Conservation (phyloP, 1,284 basidiomycete species). For the Microbotryomycetes sp. region DNA sequence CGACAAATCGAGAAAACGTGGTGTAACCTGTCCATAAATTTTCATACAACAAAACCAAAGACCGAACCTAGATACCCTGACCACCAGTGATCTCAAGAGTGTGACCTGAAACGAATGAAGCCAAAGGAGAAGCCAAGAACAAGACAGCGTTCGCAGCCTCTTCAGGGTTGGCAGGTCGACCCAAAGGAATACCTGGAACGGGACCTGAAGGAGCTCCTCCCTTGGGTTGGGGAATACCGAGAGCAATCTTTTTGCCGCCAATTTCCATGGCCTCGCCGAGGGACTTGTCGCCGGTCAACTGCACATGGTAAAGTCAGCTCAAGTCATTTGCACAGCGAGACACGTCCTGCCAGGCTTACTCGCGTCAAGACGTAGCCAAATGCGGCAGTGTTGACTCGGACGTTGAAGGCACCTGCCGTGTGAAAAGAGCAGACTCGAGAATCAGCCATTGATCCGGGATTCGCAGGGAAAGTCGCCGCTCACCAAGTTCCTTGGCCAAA, state of each 20-base stretch:
- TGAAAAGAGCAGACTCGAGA: neutral
- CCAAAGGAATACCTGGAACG: constrained; percentile 53
- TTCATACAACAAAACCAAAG: too few relatives aligned
- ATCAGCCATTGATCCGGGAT: neutral
- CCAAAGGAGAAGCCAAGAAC: constrained; percentile 55
- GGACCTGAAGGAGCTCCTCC: constrained; percentile 3
- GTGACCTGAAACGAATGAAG: constrained; percentile 73
- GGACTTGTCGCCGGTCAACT: constrained; percentile 66
- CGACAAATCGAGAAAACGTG: too few relatives aligned
- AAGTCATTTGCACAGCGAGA: constrained; percentile 1
- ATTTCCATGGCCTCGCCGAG: constrained; percentile 68
- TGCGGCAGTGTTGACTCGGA: constrained; percentile 72
- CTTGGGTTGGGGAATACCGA: constrained; percentile 62
- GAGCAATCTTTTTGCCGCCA: constrained; percentile 71
- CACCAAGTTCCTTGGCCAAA: constrained; percentile 79
- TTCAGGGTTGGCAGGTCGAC: constrained; percentile 63
- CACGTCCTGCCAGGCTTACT: constrained; percentile 11
- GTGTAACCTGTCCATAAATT: too few relatives aligned
- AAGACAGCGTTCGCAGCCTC: constrained; percentile 59
- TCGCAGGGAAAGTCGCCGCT: constrained; percentile 12
- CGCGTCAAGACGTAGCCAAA: constrained; percentile 67
- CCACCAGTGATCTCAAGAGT: constrained; percentile 68
- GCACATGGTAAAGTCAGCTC: constrained; percentile 48
- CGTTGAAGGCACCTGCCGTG: constrained; percentile 51
- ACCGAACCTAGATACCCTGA: constrained; percentile 44